Percentiles rank a stretch among this genome's conserved stretches.
Evolutionary conservation across 768 basidiomycete genomes (phyloP).

Genomic region (Clitopilus hobsonii): DNA sequence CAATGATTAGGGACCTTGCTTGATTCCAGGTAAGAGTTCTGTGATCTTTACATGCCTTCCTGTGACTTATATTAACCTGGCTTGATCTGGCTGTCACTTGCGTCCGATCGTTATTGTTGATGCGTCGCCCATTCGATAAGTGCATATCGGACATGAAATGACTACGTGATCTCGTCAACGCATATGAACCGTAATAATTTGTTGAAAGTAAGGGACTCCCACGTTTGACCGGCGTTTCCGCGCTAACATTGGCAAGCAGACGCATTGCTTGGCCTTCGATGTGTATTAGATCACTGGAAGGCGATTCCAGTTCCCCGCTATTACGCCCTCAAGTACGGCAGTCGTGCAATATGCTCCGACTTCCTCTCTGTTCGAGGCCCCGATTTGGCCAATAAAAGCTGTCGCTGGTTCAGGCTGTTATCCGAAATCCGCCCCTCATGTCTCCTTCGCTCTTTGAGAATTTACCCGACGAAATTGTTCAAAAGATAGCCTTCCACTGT

Average conservation of each 20-base stretch:
- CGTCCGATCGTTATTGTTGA: background rate
- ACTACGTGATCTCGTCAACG: background rate
- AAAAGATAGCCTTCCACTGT: conserved; percentile 46
- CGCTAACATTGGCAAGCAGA: background rate
- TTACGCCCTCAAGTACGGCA: background rate
- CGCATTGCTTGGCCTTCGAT: background rate
- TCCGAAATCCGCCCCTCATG: conserved; percentile 24
- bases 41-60: background rate
- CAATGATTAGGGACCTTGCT: too few species aligned
- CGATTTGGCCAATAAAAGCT: conserved; percentile 3
- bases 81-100: background rate
- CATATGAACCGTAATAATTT: background rate
- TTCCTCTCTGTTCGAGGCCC: background rate
- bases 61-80: background rate
- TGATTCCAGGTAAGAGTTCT: too few species aligned
- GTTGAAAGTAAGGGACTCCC: background rate
- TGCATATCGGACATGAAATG: background rate
- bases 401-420: background rate
- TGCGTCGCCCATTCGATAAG: background rate
- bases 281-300: background rate
- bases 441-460: conserved; percentile 35
- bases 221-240: background rate
- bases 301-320: background rate
- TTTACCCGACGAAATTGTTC: conserved; percentile 54
- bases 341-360: background rate